Percentiles rank a stretch among this genome's conserved stretches.
phyloP scores from a whole-genome alignment of 2,329 filamentous ascomycete genomes.

The Calonectria honghensis region DNA sequence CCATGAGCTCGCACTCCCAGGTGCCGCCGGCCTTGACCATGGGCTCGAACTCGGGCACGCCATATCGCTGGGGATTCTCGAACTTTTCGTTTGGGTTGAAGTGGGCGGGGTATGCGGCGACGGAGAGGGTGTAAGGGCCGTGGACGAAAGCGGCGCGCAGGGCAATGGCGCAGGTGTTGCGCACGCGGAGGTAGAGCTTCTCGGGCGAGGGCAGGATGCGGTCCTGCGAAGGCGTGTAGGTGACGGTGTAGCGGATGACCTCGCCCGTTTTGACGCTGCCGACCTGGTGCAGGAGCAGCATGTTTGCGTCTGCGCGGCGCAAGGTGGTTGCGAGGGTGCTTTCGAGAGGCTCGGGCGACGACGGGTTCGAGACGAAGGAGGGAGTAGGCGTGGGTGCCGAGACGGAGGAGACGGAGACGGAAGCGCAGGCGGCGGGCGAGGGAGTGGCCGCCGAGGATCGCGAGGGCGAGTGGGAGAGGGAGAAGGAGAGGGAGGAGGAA shows the following conservation, averaged over 20 bases:
- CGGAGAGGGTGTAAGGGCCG: conserved; percentile 93
- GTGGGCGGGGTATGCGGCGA: conserved; percentile 87
- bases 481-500: conserved; percentile 30
- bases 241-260: conserved; percentile 92
- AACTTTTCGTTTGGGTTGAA: conserved; percentile 90
- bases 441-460: conserved; percentile 25
- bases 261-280: conserved; percentile 96
- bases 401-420: conserved; percentile 29
- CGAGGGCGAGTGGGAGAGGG: conserved; percentile 32
- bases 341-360: conserved; percentile 28
- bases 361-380: conserved; percentile 31
- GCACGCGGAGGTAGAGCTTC: conserved; percentile 88
- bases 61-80: conserved; percentile 80
- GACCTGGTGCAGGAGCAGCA: conserved; percentile 93
- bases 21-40: conserved; percentile 95
- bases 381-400: conserved; percentile 34
- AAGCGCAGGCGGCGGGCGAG: conserved; percentile 25
- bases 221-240: conserved; percentile 92
- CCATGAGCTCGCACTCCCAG: conserved; percentile 86
- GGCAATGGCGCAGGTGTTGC: conserved; percentile 92
- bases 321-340: conserved; percentile 37
- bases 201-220: conserved; percentile 91
- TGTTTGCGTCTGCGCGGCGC: conserved; percentile 61
- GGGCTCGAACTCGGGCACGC: conserved; percentile 93
- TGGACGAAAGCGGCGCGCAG: conserved; percentile 96